Evolutionary conservation across 192 early-diverging fungal genomes (phyloP).

Genomic region (Coemansia sp.): DNA sequence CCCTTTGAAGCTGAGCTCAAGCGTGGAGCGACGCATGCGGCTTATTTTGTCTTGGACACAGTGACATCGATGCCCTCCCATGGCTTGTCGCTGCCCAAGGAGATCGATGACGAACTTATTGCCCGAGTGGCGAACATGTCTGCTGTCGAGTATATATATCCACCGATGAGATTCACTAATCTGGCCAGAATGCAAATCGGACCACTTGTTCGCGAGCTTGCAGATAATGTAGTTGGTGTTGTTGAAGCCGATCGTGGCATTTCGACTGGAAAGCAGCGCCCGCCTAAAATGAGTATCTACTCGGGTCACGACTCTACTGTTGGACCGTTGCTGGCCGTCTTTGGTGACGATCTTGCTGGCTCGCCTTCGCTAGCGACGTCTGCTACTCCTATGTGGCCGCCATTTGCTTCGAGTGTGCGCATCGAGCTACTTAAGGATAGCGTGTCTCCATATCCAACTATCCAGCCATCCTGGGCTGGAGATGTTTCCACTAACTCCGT

Average conservation of each 20-base stretch:
- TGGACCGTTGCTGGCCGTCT: slow-evolving; percentile 39
- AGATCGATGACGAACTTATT: slow-evolving; percentile 30
- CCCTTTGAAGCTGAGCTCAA: slow-evolving; percentile 14
- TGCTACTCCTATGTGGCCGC: slow-evolving; percentile 29
- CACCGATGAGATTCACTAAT: slow-evolving; percentile 17
- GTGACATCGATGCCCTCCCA: slow-evolving; percentile 32
- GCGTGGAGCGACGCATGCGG: not conserved
- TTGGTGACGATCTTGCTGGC: slow-evolving; percentile 25
- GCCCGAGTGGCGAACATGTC: slow-evolving; percentile 21
- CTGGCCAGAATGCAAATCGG: slow-evolving; percentile 45
- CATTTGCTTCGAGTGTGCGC: slow-evolving; percentile 41
- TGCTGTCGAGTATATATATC: slow-evolving; percentile 26
- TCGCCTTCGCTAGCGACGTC: not conserved
- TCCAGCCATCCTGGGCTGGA: slow-evolving; percentile 44
- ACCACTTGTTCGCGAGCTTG: slow-evolving; percentile 35
- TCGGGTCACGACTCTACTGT: slow-evolving; percentile 56
- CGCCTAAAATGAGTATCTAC: slow-evolving; percentile 42
- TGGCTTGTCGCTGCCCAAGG: slow-evolving; percentile 34
- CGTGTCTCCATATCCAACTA: slow-evolving; percentile 20
- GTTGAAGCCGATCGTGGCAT: slow-evolving; percentile 38
- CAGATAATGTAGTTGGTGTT: slow-evolving; percentile 28
- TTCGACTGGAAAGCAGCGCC: not conserved
- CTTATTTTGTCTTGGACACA: slow-evolving; percentile 27
- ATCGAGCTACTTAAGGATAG: slow-evolving; percentile 52
- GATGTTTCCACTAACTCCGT: slow-evolving; percentile 23